Evolutionary conservation across 1,139 yeast species (phyloP).

Genomic region (Scheffersomyces cryptocercus): DNA sequence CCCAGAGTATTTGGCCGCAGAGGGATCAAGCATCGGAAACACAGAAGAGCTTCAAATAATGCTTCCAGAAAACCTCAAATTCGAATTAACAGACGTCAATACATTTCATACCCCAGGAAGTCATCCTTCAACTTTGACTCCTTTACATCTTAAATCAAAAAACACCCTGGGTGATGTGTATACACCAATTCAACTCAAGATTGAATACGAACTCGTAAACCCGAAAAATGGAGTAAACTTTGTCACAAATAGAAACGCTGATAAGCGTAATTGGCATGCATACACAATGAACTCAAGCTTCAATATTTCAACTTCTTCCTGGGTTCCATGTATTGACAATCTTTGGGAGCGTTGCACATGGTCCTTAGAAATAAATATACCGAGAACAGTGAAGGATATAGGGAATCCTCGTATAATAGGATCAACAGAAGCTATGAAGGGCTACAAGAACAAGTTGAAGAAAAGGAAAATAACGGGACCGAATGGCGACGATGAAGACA

Average conservation of each 20-base stretch:
- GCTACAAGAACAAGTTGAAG: conserved; percentile 8
- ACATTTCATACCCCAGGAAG: conserved; percentile 45
- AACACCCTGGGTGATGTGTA: conserved; percentile 45
- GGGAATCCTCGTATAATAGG: conserved; percentile 52
- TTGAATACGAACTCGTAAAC: conserved; percentile 65
- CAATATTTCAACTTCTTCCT: conserved; percentile 82
- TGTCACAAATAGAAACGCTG: conserved; percentile 49
- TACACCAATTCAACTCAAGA: conserved; percentile 71
- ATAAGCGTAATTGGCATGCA: conserved; percentile 68
- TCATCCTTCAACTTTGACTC: conserved; percentile 40
- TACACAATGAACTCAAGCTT: conserved; percentile 80
- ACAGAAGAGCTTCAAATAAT: conserved; percentile 72
- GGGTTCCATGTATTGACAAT: conserved; percentile 96
- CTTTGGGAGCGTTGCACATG: conserved; percentile 89
- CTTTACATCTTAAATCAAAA: conserved; percentile 38
- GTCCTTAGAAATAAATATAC: conserved; percentile 84
- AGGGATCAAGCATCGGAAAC: conserved; percentile 33
- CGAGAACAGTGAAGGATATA: conserved; percentile 75
- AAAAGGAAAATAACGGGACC: conserved; percentile 16
- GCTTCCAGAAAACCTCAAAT: conserved; percentile 70
- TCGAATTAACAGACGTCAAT: conserved; percentile 58
- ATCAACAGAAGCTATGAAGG: conserved; percentile 22
- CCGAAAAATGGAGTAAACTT: conserved; percentile 79
- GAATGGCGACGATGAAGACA: conserved; percentile 7
- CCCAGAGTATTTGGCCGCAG: conserved; percentile 21